Percentiles rank a stretch among this genome's conserved stretches.
These are phyloP conservation scores for Linnemannia hyalina DNA, from an alignment of 192 early-diverging fungal species.

Conservation along the genomic window DNA sequence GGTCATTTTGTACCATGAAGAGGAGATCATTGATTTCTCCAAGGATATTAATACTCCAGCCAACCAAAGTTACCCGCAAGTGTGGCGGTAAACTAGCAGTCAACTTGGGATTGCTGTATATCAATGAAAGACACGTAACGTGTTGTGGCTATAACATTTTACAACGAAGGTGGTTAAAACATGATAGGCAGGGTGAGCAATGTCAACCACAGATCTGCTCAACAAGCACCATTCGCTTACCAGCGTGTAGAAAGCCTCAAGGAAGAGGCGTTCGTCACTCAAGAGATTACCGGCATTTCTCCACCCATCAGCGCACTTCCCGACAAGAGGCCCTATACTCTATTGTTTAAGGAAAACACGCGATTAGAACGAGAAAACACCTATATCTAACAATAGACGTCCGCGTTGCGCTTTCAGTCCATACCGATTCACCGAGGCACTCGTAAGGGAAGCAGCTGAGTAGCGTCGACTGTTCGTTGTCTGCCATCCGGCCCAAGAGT, in stretches of 20 bases:
- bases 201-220: background rate
- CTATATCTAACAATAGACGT: background rate
- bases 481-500: background rate
- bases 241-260: slow-evolving; percentile 46
- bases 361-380: background rate
- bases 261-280: slow-evolving; percentile 18
- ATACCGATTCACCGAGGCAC: slow-evolving; percentile 21
- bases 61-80: background rate
- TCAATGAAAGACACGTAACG: slow-evolving; percentile 15
- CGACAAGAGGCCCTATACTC: slow-evolving; percentile 19
- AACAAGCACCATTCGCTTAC: background rate
- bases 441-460: slow-evolving; percentile 33
- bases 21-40: slow-evolving; percentile 27
- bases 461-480: slow-evolving; percentile 2
- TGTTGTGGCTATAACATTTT: slow-evolving; percentile 24
- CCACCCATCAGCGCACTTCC: slow-evolving; percentile 29
- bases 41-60: slow-evolving; percentile 34
- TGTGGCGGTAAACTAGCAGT: background rate
- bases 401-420: background rate
- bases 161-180: background rate
- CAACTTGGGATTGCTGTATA: background rate
- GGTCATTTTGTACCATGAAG: background rate
- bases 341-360: background rate
- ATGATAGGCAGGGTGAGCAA: background rate
- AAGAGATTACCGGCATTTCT: slow-evolving; percentile 19